phyloP scores from a whole-genome alignment of 2,329 filamentous ascomycete genomes.

The Penicillium sp. region DNA sequence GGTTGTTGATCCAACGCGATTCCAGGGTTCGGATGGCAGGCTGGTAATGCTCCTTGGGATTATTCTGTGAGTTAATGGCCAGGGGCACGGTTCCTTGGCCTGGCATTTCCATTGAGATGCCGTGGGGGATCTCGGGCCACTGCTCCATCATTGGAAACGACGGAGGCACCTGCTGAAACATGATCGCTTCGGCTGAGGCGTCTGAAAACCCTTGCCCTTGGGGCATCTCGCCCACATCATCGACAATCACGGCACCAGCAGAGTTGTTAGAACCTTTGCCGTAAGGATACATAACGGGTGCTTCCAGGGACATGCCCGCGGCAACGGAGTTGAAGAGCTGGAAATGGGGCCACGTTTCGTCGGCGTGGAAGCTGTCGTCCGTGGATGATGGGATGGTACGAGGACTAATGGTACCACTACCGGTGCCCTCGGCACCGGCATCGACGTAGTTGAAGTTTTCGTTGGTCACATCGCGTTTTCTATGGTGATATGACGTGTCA shows the following conservation, averaged over 20 bases:
- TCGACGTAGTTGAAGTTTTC: conserved; percentile 39
- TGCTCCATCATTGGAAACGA: conserved; percentile 35
- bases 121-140: conserved; percentile 30
- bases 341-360: conserved; percentile 44
- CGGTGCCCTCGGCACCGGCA: conserved; percentile 33
- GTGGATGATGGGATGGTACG: conserved; percentile 41
- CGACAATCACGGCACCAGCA: conserved; percentile 40
- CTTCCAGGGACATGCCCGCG: conserved; percentile 37
- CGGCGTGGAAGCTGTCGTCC: conserved; percentile 43
- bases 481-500: conserved; percentile 24
- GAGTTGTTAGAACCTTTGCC: conserved; percentile 32
- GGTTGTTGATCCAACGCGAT: conserved; percentile 37
- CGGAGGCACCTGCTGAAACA: conserved; percentile 37
- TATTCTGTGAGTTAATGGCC: conserved; percentile 26
- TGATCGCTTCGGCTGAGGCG: conserved; percentile 32
- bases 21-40: conserved; percentile 36
- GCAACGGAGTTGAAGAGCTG: conserved; percentile 40
- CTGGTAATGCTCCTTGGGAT: conserved; percentile 29
- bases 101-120: conserved; percentile 19
- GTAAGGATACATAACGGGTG: conserved; percentile 38
- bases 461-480: conserved; percentile 36
- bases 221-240: conserved; percentile 37
- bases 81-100: conserved; percentile 20
- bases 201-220: conserved; percentile 36
- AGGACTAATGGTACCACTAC: conserved; percentile 43